These are phyloP conservation scores for Penicillium cinerascens DNA, from an alignment of 495 filamentous ascomycete genomes.

Conservation along the genomic window DNA sequence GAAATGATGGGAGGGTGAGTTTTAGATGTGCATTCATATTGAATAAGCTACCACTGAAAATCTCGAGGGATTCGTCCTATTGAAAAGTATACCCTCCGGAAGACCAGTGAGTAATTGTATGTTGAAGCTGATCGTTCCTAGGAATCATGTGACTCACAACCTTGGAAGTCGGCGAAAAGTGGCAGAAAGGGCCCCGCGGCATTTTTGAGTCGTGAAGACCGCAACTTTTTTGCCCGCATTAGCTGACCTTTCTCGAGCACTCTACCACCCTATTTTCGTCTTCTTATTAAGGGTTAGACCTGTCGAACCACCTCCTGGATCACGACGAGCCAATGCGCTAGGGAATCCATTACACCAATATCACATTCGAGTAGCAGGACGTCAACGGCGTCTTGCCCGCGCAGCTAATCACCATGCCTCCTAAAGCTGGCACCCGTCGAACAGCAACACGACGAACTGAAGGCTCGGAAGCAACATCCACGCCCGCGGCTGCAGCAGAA, in stretches of 20 bases:
- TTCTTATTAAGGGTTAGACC: neutral
- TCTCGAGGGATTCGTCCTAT: neutral
- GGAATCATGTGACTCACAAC: slow-evolving; percentile 7
- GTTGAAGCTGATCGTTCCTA: neutral
- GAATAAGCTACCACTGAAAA: neutral
- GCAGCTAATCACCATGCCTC: slow-evolving; percentile 36
- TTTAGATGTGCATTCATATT: neutral
- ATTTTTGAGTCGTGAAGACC: slow-evolving; percentile 24
- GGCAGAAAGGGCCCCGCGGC: slow-evolving; percentile 21
- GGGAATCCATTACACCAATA: slow-evolving; percentile 1
- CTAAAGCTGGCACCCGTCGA: slow-evolving; percentile 38
- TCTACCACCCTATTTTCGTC: neutral
- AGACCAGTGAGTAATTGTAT: neutral
- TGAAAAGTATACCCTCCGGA: neutral
- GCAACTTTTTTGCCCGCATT: slow-evolving; percentile 21
- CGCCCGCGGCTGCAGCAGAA: slow-evolving; percentile 11
- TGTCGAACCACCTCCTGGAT: neutral
- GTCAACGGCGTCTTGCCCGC: slow-evolving; percentile 18
- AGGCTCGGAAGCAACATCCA: slow-evolving; percentile 10
- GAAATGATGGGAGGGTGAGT: neutral
- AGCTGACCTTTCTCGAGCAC: neutral
- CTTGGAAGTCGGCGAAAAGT: slow-evolving; percentile 6
- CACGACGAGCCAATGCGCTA: slow-evolving; percentile 3
- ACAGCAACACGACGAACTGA: slow-evolving; percentile 23
- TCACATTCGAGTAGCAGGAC: slow-evolving; percentile 12